Evolutionary conservation across 768 basidiomycete genomes (phyloP).

Genomic region (Lactarius akahatsu): DNA sequence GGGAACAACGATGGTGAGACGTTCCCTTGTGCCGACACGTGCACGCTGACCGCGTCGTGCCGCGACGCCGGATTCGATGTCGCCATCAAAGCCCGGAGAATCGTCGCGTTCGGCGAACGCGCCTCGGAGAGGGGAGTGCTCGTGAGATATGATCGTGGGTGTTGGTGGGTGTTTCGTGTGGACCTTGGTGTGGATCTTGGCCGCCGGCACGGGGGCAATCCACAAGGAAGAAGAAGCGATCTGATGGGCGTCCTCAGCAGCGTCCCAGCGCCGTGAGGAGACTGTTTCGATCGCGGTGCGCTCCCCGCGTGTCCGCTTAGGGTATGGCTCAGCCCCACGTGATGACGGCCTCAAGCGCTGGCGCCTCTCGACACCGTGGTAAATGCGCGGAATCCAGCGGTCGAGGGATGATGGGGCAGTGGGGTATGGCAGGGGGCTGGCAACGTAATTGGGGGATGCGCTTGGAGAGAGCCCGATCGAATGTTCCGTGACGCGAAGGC

Average conservation of each 20-base stretch:
- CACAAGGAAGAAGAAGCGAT: slow-evolving; percentile 18
- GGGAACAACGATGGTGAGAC: slow-evolving; percentile 22
- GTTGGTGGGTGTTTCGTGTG: not conserved
- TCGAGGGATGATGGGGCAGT: not conserved
- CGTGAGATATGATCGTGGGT: slow-evolving; percentile 2
- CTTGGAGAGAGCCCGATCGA: slow-evolving; percentile 12
- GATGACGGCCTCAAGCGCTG: slow-evolving; percentile 14
- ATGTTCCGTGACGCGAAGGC: not conserved
- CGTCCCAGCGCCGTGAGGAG: slow-evolving; percentile 15
- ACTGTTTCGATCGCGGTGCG: not conserved
- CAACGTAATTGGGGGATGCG: slow-evolving; percentile 16
- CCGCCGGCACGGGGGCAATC: not conserved
- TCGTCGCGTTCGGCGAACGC: slow-evolving; percentile 5
- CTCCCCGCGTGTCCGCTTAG: slow-evolving; percentile 14
- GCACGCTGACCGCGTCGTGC: not conserved
- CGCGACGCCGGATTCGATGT: slow-evolving; percentile 11
- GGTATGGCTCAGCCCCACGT: not conserved
- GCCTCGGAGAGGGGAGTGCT: not conserved
- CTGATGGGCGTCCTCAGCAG: not conserved
- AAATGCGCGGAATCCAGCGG: slow-evolving; percentile 12
- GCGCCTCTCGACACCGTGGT: slow-evolving; percentile 17
- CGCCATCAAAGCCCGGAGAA: slow-evolving; percentile 19
- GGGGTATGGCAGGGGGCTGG: slow-evolving; percentile 4
- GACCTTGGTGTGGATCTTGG: not conserved
- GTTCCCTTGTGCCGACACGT: slow-evolving; percentile 8